Conservation (phyloP, 2,329 filamentous ascomycete species). For the Didymella pomorum region DNA sequence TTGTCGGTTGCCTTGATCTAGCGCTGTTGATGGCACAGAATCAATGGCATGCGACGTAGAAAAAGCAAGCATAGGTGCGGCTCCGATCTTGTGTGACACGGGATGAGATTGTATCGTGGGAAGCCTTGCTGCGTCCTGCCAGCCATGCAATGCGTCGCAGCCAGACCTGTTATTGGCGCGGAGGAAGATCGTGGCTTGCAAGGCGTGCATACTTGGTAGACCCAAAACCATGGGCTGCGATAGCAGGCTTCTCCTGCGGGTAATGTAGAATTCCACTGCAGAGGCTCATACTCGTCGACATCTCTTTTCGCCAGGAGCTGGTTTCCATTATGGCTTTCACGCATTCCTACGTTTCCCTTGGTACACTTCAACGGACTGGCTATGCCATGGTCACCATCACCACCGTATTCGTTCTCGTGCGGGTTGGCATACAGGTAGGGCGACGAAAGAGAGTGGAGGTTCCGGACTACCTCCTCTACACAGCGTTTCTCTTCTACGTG, state of each 20-base stretch:
- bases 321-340: background rate
- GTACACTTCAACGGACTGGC: background rate
- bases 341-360: slow-evolving; percentile 1
- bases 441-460: background rate
- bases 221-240: background rate
- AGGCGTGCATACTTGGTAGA: background rate
- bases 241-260: background rate
- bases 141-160: background rate
- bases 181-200: background rate
- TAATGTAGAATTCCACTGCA: background rate
- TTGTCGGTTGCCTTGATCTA: background rate
- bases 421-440: background rate
- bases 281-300: background rate
- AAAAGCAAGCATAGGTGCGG: background rate
- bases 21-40: background rate
- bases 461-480: slow-evolving; percentile 1
- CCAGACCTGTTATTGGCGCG: background rate
- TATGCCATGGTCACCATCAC: slow-evolving; percentile 5
- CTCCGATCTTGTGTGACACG: background rate
- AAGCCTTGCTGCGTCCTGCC: background rate
- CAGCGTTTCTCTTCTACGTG: background rate
- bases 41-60: background rate
- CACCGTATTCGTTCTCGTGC: background rate
- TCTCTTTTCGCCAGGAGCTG: background rate
- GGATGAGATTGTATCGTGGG: background rate